These are phyloP conservation scores for Magnolia officinalis DNA, from an alignment of 164 flowering plant species.

Conservation along the genomic window DNA sequence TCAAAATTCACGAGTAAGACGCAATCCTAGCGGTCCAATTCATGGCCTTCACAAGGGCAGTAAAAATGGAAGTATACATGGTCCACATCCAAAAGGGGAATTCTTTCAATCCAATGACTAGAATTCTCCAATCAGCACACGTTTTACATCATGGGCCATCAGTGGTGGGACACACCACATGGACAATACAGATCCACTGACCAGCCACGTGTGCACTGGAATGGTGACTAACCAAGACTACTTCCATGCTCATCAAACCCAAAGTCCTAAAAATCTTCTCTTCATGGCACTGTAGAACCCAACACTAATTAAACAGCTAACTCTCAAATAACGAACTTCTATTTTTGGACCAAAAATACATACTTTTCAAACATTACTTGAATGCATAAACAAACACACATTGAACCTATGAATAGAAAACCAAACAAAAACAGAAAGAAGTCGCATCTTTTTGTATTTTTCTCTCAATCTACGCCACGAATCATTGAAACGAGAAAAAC, in stretches of 20 bases:
- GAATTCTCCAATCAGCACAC: not conserved
- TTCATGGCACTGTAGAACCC: not conserved
- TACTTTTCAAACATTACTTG: not conserved
- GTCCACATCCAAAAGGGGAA: not conserved
- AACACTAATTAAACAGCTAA: not conserved
- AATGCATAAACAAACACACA: not conserved
- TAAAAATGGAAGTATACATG: not conserved
- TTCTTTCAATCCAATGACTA: not conserved
- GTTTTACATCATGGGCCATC: not conserved
- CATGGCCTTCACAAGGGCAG: not conserved
- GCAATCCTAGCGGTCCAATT: not conserved
- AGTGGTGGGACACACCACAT: not conserved
- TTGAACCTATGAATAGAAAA: not conserved
- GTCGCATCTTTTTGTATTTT: not conserved
- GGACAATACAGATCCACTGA: not conserved
- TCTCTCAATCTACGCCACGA: constrained; percentile 8
- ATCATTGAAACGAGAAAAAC: not conserved
- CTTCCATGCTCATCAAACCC: not conserved
- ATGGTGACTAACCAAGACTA: not conserved
- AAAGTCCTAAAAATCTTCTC: not conserved
- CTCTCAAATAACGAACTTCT: not conserved
- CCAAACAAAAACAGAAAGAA: not conserved
- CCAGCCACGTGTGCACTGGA: not conserved
- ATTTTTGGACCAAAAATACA: not conserved
- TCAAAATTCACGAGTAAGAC: not conserved